A percentile compares a stretch with the other conserved stretches of the same genome.
Conservation (phyloP, 2,329 filamentous ascomycete genomes). For the Cryphonectria nitschkei region DNA sequence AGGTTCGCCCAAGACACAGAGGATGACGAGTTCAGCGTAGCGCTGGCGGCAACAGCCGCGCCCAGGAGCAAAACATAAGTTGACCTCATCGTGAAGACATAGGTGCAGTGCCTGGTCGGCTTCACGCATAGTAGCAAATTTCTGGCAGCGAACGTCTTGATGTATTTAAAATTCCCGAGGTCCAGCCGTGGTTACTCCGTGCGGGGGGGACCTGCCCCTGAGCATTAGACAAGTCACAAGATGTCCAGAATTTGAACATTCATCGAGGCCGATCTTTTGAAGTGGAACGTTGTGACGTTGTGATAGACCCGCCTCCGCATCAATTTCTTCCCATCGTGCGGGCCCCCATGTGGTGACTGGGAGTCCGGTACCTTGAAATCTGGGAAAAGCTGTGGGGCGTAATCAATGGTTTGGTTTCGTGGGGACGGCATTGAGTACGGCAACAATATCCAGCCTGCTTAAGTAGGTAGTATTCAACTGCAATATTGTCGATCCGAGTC, state of each 20-base stretch:
- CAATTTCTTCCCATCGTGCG: not conserved
- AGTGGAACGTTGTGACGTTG: not conserved
- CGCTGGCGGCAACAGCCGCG: not conserved
- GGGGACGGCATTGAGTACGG: not conserved
- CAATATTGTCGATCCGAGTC: not conserved
- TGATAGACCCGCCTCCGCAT: not conserved
- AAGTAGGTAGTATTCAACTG: not conserved
- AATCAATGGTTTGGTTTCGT: not conserved
- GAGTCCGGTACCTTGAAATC: not conserved
- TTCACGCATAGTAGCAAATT: not conserved
- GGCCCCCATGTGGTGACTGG: not conserved
- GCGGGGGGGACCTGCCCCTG: not conserved
- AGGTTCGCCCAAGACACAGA: constrained; percentile 6
- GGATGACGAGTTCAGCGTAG: not conserved
- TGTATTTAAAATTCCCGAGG: not conserved
- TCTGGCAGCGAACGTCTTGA: not conserved
- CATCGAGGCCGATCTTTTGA: not conserved
- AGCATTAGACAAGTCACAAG: not conserved
- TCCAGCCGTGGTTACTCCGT: not conserved
- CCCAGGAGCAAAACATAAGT: not conserved
- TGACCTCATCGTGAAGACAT: not conserved
- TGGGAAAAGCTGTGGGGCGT: not conserved
- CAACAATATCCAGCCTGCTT: not conserved
- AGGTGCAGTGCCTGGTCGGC: not conserved
- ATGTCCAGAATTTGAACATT: not conserved